Evolutionary conservation across 805 yeast species (phyloP).

Genomic region (Naumovozyma castellii): DNA sequence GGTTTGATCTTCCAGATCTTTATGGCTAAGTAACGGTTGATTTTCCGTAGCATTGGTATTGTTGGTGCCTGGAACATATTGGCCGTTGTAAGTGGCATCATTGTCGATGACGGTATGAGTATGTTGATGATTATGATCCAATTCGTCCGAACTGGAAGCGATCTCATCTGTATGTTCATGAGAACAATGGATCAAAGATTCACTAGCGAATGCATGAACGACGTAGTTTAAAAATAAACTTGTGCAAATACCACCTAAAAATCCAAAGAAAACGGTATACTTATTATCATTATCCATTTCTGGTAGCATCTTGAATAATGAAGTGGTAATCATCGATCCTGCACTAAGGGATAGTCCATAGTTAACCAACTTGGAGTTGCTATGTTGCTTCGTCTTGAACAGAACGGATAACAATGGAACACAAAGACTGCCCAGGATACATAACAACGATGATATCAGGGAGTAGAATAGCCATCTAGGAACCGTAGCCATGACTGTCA

Average conservation of each 20-base stretch:
- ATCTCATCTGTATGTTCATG: constrained; percentile 35
- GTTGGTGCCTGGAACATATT: background rate
- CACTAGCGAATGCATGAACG: constrained; percentile 68
- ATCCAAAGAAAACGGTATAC: constrained; percentile 37
- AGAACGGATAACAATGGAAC: constrained; percentile 33
- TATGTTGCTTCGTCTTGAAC: constrained; percentile 10
- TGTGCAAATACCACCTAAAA: constrained; percentile 45
- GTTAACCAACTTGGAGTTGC: constrained; percentile 52
- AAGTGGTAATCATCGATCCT: constrained; percentile 75
- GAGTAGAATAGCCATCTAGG: constrained; percentile 33
- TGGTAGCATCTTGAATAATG: constrained; percentile 71
- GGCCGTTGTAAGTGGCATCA: background rate
- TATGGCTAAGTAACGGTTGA: background rate
- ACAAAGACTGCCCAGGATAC: constrained; percentile 60
- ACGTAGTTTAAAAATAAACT: constrained; percentile 54
- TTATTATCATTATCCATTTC: constrained; percentile 38
- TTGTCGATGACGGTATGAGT: constrained; percentile 1
- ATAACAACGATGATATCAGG: constrained; percentile 54
- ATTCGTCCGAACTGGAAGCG: constrained; percentile 11
- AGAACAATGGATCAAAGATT: constrained; percentile 77
- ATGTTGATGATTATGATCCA: constrained; percentile 5
- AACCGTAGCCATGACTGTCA: background rate
- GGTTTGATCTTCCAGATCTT: constrained; percentile 1
- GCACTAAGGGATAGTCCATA: constrained; percentile 68
- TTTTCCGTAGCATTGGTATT: background rate